Evolutionary conservation across 2,329 filamentous ascomycete species (phyloP).

Genomic region (Verticillium albo-atrum): DNA sequence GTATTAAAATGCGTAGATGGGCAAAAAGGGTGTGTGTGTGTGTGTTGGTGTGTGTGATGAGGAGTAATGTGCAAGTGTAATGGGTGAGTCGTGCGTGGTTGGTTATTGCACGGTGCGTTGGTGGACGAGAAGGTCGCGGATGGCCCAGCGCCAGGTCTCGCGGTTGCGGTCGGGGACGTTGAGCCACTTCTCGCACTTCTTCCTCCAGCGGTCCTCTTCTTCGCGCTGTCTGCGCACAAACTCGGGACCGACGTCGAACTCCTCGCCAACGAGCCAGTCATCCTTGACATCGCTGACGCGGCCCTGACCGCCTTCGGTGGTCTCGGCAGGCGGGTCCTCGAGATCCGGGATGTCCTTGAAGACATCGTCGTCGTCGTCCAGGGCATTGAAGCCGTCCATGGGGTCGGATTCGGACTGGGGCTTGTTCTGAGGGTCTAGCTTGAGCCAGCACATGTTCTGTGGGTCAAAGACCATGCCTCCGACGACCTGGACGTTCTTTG

Average conservation of each 20-base stretch:
- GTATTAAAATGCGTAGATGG: constrained; percentile 1
- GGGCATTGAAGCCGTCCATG: constrained; percentile 61
- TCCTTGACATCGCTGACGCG: constrained; percentile 62
- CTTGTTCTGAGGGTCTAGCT: constrained; percentile 54
- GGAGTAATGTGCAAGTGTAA: not conserved
- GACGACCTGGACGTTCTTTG: constrained; percentile 86
- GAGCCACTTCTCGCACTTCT: constrained; percentile 85
- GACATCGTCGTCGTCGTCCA: constrained; percentile 86
- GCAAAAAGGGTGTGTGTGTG: not conserved
- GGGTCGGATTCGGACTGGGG: constrained; percentile 48
- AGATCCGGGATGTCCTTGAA: constrained; percentile 95
- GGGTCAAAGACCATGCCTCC: constrained; percentile 99
- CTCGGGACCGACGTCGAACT: constrained; percentile 95
- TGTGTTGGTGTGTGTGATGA: not conserved
- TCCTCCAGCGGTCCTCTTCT: constrained; percentile 87
- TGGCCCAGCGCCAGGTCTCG: constrained; percentile 74
- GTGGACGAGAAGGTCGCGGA: constrained; percentile 53
- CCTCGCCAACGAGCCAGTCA: constrained; percentile 85
- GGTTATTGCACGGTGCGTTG: constrained; percentile 11
- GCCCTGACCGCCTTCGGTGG: constrained; percentile 41
- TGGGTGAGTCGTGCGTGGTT: not conserved
- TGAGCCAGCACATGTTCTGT: constrained; percentile 96
- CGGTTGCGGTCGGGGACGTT: constrained; percentile 50
- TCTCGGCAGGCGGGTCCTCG: constrained; percentile 59
- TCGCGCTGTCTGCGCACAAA: constrained; percentile 85